phyloP scores from a whole-genome alignment of 2,329 filamentous ascomycete species.

The Penicillium oxalicum region DNA sequence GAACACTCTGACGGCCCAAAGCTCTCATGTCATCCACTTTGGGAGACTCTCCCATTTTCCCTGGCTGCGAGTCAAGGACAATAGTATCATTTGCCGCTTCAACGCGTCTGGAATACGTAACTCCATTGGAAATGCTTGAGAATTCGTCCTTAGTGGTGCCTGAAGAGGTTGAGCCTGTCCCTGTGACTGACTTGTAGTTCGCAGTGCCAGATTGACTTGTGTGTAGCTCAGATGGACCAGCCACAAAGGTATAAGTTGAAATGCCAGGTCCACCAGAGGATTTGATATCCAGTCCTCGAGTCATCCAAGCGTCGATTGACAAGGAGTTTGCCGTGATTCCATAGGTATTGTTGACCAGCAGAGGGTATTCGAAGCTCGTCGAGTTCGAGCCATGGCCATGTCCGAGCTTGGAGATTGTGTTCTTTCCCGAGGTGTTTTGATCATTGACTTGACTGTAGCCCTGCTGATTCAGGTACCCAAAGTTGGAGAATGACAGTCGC shows the following conservation, averaged over 20 bases:
- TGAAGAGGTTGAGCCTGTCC: conserved; percentile 21
- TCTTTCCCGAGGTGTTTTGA: conserved; percentile 47
- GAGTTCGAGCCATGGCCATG: conserved; percentile 27
- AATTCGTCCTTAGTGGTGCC: conserved; percentile 27
- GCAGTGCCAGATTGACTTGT: conserved; percentile 28
- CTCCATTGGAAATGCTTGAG: conserved; percentile 17
- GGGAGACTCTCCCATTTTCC: neutral
- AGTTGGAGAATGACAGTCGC: conserved; percentile 50
- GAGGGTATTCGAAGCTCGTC: conserved; percentile 53
- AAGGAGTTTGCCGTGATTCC: conserved; percentile 44
- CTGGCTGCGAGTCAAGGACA: conserved; percentile 11
- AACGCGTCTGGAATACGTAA: conserved; percentile 18
- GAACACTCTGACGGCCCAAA: conserved; percentile 9
- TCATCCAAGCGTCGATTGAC: conserved; percentile 45
- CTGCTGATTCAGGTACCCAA: conserved; percentile 49
- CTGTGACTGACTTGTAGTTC: conserved; percentile 18
- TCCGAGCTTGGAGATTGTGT: conserved; percentile 28
- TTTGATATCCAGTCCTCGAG: conserved; percentile 44
- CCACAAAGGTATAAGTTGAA: conserved; percentile 55
- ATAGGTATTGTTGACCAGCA: conserved; percentile 53
- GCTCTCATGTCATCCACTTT: neutral
- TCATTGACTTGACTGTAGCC: conserved; percentile 51
- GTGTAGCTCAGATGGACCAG: conserved; percentile 21
- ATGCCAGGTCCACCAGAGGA: conserved; percentile 40
- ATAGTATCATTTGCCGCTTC: conserved; percentile 25